Evolutionary conservation across 345 rosid genomes (phyloP).

Genomic region (Stellera chamaejasme): DNA sequence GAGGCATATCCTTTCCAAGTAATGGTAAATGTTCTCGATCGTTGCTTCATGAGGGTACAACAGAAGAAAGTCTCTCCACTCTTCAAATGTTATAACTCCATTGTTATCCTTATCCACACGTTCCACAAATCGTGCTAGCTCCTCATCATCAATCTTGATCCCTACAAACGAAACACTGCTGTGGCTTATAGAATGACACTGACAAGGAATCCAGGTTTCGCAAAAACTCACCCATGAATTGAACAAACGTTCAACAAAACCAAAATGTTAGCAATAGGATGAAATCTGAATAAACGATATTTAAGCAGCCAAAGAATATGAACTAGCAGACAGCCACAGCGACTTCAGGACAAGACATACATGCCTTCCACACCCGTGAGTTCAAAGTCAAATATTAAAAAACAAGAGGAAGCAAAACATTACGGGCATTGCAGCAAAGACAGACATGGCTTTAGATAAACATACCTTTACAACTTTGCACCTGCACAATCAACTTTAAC

Average conservation of each 20-base stretch:
- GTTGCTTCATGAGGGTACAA: slow-evolving; percentile 94
- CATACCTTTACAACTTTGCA: too few species aligned
- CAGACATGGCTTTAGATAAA: too few species aligned
- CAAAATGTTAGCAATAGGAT: background rate
- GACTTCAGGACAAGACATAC: too few species aligned
- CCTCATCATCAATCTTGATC: slow-evolving; percentile 79
- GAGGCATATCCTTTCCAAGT: slow-evolving; percentile 80
- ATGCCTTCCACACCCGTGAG: too few species aligned
- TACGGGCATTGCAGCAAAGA: too few species aligned
- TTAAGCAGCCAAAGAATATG: too few species aligned
- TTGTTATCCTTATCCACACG: slow-evolving; percentile 87
- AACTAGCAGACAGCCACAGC: too few species aligned
- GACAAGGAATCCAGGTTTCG: slow-evolving; percentile 2
- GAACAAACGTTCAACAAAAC: background rate
- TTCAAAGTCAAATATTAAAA: too few species aligned
- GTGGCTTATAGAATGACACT: slow-evolving; percentile 48
- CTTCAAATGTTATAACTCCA: slow-evolving; percentile 87
- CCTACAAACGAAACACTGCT: slow-evolving; percentile 46
- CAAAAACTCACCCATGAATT: background rate
- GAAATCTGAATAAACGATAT: too few species aligned
- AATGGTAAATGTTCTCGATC: slow-evolving; percentile 79
- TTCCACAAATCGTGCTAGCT: slow-evolving; percentile 84
- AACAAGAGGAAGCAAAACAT: too few species aligned
- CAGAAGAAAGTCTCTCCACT: slow-evolving; percentile 93
- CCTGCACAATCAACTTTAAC: too few species aligned